Percentiles rank a stretch among this genome's conserved stretches.
Evolutionary conservation across 192 early-diverging fungal species (phyloP).

Genomic region (Coemansia sp.): DNA sequence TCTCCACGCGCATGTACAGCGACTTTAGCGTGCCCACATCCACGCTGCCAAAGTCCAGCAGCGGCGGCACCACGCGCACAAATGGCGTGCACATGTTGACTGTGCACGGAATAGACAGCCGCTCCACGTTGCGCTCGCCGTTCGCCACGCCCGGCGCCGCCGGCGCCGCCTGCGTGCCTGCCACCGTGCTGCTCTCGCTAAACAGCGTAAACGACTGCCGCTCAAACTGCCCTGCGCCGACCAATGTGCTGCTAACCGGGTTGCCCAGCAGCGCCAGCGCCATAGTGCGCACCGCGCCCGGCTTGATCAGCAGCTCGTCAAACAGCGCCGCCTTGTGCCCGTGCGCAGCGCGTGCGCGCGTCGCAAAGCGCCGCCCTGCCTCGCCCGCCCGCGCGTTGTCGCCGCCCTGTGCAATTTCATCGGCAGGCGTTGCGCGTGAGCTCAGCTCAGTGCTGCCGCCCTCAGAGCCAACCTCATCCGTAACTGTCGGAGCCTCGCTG

Average conservation of each 20-base stretch:
- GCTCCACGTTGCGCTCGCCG: constrained; percentile 48
- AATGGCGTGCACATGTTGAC: constrained; percentile 90
- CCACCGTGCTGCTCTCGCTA: constrained; percentile 54
- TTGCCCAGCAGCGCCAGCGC: constrained; percentile 68
- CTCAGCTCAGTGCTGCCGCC: constrained; percentile 1
- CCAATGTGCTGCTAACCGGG: constrained; percentile 21
- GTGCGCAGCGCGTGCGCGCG: constrained; percentile 5
- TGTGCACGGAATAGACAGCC: constrained; percentile 79
- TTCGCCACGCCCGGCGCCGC: constrained; percentile 51
- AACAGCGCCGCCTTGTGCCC: constrained; percentile 25
- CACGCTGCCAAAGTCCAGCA: constrained; percentile 93
- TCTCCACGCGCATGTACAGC: constrained; percentile 73
- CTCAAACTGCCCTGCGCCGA: constrained; percentile 69
- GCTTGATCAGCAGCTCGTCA: constrained; percentile 83
- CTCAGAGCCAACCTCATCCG: constrained; percentile 7
- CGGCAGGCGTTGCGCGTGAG: neutral
- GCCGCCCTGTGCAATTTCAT: neutral
- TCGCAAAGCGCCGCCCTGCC: neutral
- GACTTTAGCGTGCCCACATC: constrained; percentile 94
- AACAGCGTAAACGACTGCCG: constrained; percentile 69
- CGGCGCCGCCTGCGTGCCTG: constrained; percentile 20
- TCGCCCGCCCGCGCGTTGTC: neutral
- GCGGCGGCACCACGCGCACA: constrained; percentile 78
- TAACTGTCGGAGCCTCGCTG: neutral
- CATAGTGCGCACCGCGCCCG: constrained; percentile 79